Percentiles rank a stretch among this genome's conserved stretches.
These are phyloP conservation scores for Plasmodium blacklocki DNA, from an alignment of 169 alveolate genomes.

Conservation along the genomic window DNA sequence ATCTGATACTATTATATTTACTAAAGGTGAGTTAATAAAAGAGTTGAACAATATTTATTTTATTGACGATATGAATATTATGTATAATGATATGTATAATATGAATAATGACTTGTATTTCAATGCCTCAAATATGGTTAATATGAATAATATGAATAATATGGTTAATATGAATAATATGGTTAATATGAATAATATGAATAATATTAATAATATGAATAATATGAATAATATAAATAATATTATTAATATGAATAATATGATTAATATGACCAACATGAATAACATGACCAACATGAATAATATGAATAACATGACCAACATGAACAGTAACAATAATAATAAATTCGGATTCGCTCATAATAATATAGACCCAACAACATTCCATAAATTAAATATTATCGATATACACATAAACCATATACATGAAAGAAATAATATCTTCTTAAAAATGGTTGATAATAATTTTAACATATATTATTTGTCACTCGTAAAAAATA, in stretches of 20 bases:
- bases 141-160: no score
- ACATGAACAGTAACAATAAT: neutral
- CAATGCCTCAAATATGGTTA: neutral
- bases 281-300: no score
- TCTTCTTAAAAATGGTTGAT: conserved; percentile 51
- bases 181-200: no score
- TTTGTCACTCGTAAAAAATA: conserved; percentile 33
- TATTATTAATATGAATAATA: neutral
- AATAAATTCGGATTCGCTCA: conserved; percentile 3
- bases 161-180: no score
- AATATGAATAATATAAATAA: neutral
- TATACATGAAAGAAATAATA: conserved; percentile 46
- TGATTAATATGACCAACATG: no score
- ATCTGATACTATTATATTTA: conserved; percentile 53
- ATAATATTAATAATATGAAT: no score
- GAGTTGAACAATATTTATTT: conserved; percentile 35
- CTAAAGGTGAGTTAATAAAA: conserved; percentile 21
- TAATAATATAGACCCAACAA: conserved; percentile 8
- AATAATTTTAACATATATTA: conserved; percentile 60
- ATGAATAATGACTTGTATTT: neutral
- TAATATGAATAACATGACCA: no score
- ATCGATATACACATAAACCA: conserved; percentile 51
- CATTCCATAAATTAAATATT: conserved; percentile 32
- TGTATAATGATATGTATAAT: conserved; percentile 5
- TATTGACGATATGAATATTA: conserved; percentile 16